Evolutionary conservation across 805 yeast genomes (phyloP), one percentile per base, ranked within the genome.

Genomic region (Scheffersomyces coipomensis): DNA sequence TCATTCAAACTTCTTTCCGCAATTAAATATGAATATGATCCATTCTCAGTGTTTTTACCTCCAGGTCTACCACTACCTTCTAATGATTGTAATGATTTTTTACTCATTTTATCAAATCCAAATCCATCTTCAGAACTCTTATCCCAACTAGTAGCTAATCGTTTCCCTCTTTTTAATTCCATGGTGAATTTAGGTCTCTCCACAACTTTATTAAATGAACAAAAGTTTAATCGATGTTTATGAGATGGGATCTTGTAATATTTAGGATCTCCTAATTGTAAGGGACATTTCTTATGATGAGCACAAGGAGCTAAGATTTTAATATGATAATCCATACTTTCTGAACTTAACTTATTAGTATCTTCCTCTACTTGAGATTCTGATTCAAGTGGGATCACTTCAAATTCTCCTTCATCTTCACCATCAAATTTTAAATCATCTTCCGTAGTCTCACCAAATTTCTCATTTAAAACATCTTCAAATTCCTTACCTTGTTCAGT

Each of bases 291-390:
- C 10, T 82, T 78, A 52, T 88, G 96, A 57, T 93, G 97, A 1
- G 91, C 63, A 55, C 97, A 93, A 3, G 99, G 99, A 0, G 96
- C 96, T 15, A 91, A 55, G 7, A 91, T 72, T 29, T 76, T 75
- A 36, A 89, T 53, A 47, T 83, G 82, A 53, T 75, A 72, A 54
- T 75, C 61, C 32, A 63, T 64, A 25, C 60, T 52, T 25, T 57
- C 61, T 3, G 47, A 13, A 12, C 47, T 30, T 7, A 51, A 39
- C 5, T 29, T 37, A 10, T 35, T n/a, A 8, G 7, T 19, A n/a
- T n/a, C 7, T 16, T 30, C 30, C 26, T 39, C 44, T 3, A 40
- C 29, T 18, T 39, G 35, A 17, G 45, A 31, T 16, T 40, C 32
- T 27, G 17, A n/a, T 13, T 15, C 52, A 19, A 48, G 49, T 1